phyloP scores from a whole-genome alignment of 78 protist genomes.

The Dictyostelium intermedium region DNA sequence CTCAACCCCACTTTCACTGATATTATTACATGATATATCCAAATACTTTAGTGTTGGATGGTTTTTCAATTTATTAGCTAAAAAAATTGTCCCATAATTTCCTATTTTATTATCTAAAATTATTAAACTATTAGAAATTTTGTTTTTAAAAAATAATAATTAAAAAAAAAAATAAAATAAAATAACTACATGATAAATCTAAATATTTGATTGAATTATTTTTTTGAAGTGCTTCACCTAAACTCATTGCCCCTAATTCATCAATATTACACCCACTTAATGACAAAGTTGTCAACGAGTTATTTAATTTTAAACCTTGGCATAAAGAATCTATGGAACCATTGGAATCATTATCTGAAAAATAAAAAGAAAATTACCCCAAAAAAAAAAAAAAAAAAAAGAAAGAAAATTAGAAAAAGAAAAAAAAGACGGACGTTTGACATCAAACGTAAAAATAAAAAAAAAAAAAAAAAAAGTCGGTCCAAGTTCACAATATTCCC shows the following conservation, averaged over 20 bases:
- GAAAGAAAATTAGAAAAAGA: neutral
- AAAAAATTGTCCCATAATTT: neutral
- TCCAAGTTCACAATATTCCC: no score
- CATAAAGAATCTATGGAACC: neutral
- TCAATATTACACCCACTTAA: neutral
- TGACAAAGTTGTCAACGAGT: neutral
- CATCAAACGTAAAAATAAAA: no score
- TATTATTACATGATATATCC: neutral
- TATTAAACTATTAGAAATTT: no score
- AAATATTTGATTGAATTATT: neutral
- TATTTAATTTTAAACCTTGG: neutral
- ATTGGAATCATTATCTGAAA: neutral
- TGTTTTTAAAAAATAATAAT: no score
- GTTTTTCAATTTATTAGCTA: neutral
- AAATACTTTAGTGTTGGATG: neutral
- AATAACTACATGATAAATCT: neutral
- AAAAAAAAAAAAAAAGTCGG: neutral
- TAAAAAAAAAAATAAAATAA: neutral
- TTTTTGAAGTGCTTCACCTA: neutral
- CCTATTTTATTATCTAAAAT: neutral
- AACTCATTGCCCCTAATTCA: slow-evolving; percentile 5
- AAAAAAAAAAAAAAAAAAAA: no score
- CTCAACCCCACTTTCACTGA: neutral
- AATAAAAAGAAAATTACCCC: no score
- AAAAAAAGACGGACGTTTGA: no score